Evolutionary conservation across 768 basidiomycete genomes (phyloP).

Genomic region (Boletellus ananiceps): DNA sequence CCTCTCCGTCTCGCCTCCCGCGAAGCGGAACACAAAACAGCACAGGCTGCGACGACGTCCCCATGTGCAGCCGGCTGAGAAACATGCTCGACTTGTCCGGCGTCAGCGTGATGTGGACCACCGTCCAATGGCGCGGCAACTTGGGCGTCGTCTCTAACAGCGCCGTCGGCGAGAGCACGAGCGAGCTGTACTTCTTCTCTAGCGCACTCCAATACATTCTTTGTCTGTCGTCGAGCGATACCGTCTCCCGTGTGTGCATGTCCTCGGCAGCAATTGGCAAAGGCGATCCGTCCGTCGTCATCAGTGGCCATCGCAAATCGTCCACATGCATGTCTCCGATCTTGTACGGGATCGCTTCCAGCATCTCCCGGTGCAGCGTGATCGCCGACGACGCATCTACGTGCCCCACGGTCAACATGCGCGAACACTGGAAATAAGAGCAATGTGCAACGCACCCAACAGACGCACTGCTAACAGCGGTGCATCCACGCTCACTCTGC

Average conservation of each 20-base stretch:
- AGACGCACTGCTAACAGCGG: conserved; percentile 58
- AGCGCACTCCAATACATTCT: conserved; percentile 62
- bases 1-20: conserved; percentile 70
- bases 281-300: conserved; percentile 42
- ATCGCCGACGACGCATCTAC: conserved; percentile 72
- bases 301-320: conserved; percentile 72
- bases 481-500: conserved; percentile 46
- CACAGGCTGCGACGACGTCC: conserved; percentile 50
- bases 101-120: conserved; percentile 78
- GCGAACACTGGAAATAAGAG: neutral
- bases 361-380: conserved; percentile 79
- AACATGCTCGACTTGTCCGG: conserved; percentile 82
- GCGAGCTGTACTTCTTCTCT: conserved; percentile 45
- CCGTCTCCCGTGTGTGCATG: conserved; percentile 5
- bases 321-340: conserved; percentile 46
- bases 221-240: conserved; percentile 23
- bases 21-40: conserved; percentile 89
- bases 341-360: conserved; percentile 77
- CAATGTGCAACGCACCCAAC: conserved; percentile 44
- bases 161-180: conserved; percentile 24
- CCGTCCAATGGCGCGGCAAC: conserved; percentile 77
- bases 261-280: conserved; percentile 18
- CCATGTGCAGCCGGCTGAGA: conserved; percentile 65
- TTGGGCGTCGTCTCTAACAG: conserved; percentile 40
- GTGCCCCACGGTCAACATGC: neutral